phyloP scores from a whole-genome alignment of 495 filamentous ascomycete species.

The Penicillium robsamsonii region DNA sequence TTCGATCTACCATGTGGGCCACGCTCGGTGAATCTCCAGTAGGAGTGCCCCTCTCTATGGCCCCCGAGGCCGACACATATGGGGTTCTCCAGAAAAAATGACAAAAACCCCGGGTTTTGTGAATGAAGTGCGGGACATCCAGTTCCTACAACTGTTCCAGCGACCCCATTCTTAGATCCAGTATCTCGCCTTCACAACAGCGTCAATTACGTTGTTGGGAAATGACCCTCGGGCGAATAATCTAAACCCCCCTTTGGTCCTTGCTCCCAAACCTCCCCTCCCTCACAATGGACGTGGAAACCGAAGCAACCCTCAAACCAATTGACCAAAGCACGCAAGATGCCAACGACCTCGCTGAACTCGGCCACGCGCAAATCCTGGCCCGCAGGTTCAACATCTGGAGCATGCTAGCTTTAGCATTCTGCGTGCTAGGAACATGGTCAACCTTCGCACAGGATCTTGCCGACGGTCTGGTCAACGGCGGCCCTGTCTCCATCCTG shows the following conservation, averaged over 20 bases:
- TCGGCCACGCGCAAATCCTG: conserved; percentile 51
- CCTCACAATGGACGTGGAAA: conserved; percentile 33
- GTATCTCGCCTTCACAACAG: not conserved
- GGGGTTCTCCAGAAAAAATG: conserved; percentile 22
- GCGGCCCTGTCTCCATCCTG: conserved; percentile 44
- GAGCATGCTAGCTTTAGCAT: conserved; percentile 45
- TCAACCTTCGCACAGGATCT: conserved; percentile 48
- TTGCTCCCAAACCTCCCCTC: not conserved
- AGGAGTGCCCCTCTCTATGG: conserved; percentile 9
- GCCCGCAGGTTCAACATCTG: conserved; percentile 48
- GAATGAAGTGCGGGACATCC: conserved; percentile 4
- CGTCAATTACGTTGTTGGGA: conserved; percentile 10
- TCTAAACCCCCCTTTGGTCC: not conserved
- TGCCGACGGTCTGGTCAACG: conserved; percentile 42
- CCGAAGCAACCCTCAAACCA: conserved; percentile 31
- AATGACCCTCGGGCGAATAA: conserved; percentile 14
- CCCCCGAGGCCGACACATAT: conserved; percentile 18
- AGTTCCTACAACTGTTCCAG: not conserved
- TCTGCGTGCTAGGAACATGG: conserved; percentile 48
- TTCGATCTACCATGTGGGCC: conserved; percentile 15
- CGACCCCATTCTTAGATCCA: not conserved
- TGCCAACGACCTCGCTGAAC: conserved; percentile 48
- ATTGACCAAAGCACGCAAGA: conserved; percentile 41
- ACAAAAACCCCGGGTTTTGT: conserved; percentile 19
- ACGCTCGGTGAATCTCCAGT: conserved; percentile 13